These are phyloP conservation scores for Phytophthora constricta DNA, from an alignment of 352 stramenopile genomes.

Conservation along the genomic window DNA sequence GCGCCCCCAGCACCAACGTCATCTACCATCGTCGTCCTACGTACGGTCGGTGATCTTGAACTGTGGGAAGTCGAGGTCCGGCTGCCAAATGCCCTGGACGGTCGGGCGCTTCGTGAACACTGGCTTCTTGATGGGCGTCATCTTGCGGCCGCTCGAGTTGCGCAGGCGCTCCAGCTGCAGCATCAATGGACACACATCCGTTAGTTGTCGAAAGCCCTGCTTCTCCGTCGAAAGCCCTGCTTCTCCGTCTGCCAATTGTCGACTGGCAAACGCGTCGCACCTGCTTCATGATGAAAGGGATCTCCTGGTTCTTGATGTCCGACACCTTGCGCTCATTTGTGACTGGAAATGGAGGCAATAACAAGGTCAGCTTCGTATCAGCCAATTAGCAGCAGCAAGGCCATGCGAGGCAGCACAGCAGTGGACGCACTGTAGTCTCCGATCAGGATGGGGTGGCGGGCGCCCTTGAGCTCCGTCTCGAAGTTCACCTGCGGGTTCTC, in stretches of 20 bases:
- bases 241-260: background rate
- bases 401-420: background rate
- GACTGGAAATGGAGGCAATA: too few species aligned
- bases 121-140: conserved; percentile 87
- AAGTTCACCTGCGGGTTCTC: conserved; percentile 90
- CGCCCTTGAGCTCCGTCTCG: conserved; percentile 85
- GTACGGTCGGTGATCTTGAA: conserved; percentile 81
- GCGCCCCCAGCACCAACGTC: conserved; percentile 12
- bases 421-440: conserved; percentile 76
- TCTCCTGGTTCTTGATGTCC: conserved; percentile 91
- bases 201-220: background rate
- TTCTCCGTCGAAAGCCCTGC: background rate
- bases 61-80: conserved; percentile 83
- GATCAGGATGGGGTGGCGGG: conserved; percentile 80
- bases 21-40: conserved; percentile 29
- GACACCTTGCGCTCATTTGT: conserved; percentile 83
- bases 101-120: conserved; percentile 83
- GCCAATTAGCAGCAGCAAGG: background rate
- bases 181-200: background rate
- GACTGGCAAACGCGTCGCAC: too few species aligned
- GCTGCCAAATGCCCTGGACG: conserved; percentile 90
- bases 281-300: conserved; percentile 83
- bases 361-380: too few species aligned
- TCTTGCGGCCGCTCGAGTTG: conserved; percentile 89
- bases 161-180: conserved; percentile 79